Percentiles rank a stretch among this genome's conserved stretches.
Evolutionary conservation across 495 filamentous ascomycete genomes (phyloP).

Genomic region (Penicillium samsonianum): DNA sequence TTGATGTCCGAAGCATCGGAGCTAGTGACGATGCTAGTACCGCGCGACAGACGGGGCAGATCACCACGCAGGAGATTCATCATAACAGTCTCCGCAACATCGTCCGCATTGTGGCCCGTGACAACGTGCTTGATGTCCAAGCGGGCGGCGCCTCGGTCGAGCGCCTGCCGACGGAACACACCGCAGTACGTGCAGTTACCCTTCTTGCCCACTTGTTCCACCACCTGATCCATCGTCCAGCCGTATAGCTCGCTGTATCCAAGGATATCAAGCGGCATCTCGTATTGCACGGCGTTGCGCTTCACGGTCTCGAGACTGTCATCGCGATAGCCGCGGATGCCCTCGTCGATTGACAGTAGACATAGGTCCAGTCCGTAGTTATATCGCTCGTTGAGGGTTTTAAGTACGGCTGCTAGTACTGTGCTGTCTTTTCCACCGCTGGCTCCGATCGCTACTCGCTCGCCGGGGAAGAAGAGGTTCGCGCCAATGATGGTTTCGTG

Average conservation of each 20-base stretch:
- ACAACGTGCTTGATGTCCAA: constrained; percentile 92
- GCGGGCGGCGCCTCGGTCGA: constrained; percentile 87
- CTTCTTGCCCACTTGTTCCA: constrained; percentile 93
- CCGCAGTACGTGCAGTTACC: constrained; percentile 99
- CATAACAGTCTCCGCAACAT: constrained; percentile 96
- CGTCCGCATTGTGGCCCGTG: constrained; percentile 96
- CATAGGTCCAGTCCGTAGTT: constrained; percentile 83
- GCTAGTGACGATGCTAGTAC: constrained; percentile 89
- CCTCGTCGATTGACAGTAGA: constrained; percentile 91
- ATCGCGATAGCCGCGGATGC: constrained; percentile 94
- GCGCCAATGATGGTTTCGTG: constrained; percentile 85
- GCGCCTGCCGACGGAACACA: constrained; percentile 90
- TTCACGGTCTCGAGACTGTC: constrained; percentile 96
- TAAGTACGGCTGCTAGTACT: constrained; percentile 89
- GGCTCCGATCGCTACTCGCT: constrained; percentile 90
- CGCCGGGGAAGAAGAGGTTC: constrained; percentile 77
- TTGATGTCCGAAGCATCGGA: constrained; percentile 75
- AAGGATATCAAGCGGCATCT: constrained; percentile 86
- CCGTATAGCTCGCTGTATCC: constrained; percentile 95
- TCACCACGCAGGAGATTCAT: constrained; percentile 97
- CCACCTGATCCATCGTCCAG: constrained; percentile 99
- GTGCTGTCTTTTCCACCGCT: constrained; percentile 98
- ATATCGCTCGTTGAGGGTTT: constrained; percentile 89
- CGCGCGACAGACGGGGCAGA: constrained; percentile 79
- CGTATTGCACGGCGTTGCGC: constrained; percentile 85